Base-by-base conservation (phyloP, 1,139 yeast species). In the Hansenula lynferdii region DNA sequence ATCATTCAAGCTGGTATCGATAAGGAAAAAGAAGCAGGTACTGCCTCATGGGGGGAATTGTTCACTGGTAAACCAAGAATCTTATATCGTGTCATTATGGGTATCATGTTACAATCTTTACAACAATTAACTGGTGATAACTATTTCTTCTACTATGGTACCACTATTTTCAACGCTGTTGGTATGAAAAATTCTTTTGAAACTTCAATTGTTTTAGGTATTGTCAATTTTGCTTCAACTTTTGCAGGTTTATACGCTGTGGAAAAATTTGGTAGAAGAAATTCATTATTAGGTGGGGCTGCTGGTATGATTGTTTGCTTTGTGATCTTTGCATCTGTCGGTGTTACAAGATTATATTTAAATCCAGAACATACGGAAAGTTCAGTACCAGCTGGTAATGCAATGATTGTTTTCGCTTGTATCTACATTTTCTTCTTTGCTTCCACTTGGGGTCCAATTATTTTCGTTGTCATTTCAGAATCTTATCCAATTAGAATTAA, bases 391-490 rank as follows among this genome's bases (percentile, higher is more conserved):
- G 79, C 82, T 38, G 89, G 89, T 59, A 66, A 78, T 58, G 83
- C 80, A 45, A 73, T 76, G 89, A 82, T 85, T 62, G 78, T 80
- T 60, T 70, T 84, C 50, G 75, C 89, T 28, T 80, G 87, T 65
- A 66, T 83, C 57, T 85, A 72, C 70, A 80, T 85, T 47, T 79
- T 80, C 72, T 79, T 75, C 66, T 84, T 83, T 59, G 90, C 92
- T 36, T 68, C 80, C 38, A 76, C 90, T 20, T 83, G 92, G 92
- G 94, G 89, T 42, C 90, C 92, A 51, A 75, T 80, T 54, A 81
- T 80, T 37, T 84, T 69, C 65, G 79, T 80, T 46, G 75, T 81
- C 56, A 72, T 77, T 39, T 75, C 87, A 28, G 92, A 84, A 63
- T 69, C 80, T 39, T 83, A 75, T 66, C 90, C 92, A 56, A 77